A percentile compares a stretch with the other conserved stretches of the same genome.
Evolutionary conservation across 345 rosid species (phyloP).

Genomic region (Citrus reticulata): DNA sequence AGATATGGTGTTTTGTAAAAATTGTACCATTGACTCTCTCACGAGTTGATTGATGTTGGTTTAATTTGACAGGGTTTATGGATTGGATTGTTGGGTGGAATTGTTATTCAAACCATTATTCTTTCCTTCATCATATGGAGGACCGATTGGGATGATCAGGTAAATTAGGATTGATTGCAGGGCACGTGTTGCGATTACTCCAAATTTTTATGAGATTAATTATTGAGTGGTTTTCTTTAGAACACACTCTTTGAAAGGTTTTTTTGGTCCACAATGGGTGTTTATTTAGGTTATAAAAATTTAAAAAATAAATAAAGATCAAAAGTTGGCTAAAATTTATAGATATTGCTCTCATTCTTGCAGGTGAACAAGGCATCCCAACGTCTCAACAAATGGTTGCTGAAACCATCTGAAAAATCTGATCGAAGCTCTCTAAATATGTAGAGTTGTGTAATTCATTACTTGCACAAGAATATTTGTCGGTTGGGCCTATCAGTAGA

Average conservation of each 20-base stretch:
- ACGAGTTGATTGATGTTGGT: neutral
- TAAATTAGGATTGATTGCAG: neutral
- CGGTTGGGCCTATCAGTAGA: no score
- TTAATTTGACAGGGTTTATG: slow-evolving; percentile 26
- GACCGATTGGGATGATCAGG: slow-evolving; percentile 32
- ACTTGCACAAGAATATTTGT: neutral
- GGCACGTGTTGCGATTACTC: neutral
- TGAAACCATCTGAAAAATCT: neutral
- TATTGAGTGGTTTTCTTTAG: no score
- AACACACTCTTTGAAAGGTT: no score
- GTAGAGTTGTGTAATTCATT: no score
- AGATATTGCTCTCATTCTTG: neutral
- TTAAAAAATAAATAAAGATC: no score
- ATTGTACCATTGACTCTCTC: no score
- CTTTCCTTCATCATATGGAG: slow-evolving; percentile 24
- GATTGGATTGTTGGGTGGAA: slow-evolving; percentile 34
- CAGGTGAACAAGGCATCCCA: neutral
- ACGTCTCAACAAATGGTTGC: neutral
- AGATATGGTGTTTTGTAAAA: no score
- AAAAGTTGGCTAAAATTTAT: no score
- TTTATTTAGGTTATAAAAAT: no score
- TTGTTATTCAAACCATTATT: slow-evolving; percentile 19
- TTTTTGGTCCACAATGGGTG: no score
- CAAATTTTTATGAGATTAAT: neutral
- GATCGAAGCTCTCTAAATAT: neutral